A percentile compares a stretch with the other conserved stretches of the same genome.
phyloP scores from a whole-genome alignment of 331 rosid species.

The Rhamnella rubrinervis region DNA sequence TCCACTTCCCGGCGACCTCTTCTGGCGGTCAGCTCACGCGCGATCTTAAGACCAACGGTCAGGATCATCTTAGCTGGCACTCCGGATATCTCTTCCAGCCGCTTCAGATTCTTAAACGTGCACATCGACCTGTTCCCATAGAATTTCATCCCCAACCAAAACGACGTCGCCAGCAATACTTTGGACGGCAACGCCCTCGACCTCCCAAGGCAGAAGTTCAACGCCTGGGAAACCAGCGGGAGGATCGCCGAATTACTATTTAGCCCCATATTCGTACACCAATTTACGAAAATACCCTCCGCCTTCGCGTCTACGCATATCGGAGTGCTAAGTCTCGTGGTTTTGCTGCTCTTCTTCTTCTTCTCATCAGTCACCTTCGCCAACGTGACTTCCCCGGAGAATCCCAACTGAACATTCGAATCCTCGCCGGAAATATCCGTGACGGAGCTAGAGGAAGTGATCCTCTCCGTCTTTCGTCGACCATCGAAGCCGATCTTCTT shows the following conservation, averaged over 20 bases:
- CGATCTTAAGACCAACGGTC: constrained; percentile 44
- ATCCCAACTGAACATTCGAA: neutral
- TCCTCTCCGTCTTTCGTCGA: neutral
- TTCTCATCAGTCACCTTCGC: neutral
- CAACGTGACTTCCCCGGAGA: constrained; percentile 3
- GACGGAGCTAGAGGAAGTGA: constrained; percentile 26
- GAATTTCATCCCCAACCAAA: constrained; percentile 56
- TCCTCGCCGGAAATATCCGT: constrained; percentile 21
- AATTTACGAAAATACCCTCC: constrained; percentile 40
- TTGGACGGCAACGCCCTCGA: constrained; percentile 35
- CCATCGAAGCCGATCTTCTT: neutral
- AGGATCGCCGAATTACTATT: constrained; percentile 12
- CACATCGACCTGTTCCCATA: constrained; percentile 19
- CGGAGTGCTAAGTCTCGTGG: neutral
- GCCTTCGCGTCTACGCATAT: constrained; percentile 14
- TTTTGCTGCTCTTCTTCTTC: neutral
- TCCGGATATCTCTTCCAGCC: constrained; percentile 41
- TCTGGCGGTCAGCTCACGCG: constrained; percentile 29
- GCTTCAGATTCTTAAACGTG: constrained; percentile 37
- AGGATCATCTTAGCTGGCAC: constrained; percentile 60
- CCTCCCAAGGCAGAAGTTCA: constrained; percentile 27
- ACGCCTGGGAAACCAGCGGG: constrained; percentile 28
- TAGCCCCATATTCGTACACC: constrained; percentile 49
- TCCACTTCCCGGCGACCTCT: constrained; percentile 18
- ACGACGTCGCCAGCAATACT: constrained; percentile 61